These are phyloP conservation scores for Penicillium ochrochloron DNA, from an alignment of 495 filamentous ascomycete species.

Conservation along the genomic window DNA sequence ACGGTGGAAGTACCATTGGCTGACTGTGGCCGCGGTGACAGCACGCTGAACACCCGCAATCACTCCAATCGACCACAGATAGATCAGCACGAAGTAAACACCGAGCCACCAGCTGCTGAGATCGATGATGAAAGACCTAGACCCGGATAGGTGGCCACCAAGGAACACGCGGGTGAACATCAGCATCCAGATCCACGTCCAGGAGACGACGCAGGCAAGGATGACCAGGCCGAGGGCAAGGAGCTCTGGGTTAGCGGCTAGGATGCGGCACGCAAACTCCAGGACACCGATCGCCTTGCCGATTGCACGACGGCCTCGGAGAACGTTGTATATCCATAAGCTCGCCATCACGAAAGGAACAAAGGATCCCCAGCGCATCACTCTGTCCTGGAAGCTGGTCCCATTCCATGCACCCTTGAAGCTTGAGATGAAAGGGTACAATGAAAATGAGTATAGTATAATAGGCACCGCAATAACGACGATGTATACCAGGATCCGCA, in stretches of 20 bases:
- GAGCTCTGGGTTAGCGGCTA: slow-evolving; percentile 81
- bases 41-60: slow-evolving; percentile 85
- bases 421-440: slow-evolving; percentile 91
- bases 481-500: slow-evolving; percentile 74
- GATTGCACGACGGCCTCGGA: slow-evolving; percentile 77
- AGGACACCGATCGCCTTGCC: slow-evolving; percentile 81
- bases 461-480: slow-evolving; percentile 84
- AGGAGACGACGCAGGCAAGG: slow-evolving; percentile 74
- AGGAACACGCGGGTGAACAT: slow-evolving; percentile 98
- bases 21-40: slow-evolving; percentile 92
- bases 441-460: slow-evolving; percentile 81
- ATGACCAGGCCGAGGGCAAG: slow-evolving; percentile 80
- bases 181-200: slow-evolving; percentile 94
- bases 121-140: slow-evolving; percentile 75
- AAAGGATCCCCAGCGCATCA: slow-evolving; percentile 85
- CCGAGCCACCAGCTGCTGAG: slow-evolving; percentile 90
- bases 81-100: slow-evolving; percentile 86
- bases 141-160: slow-evolving; percentile 72
- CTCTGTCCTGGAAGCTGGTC: slow-evolving; percentile 76
- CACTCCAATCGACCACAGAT: slow-evolving; percentile 90
- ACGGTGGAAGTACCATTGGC: slow-evolving; percentile 98
- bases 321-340: slow-evolving; percentile 81
- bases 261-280: slow-evolving; percentile 86
- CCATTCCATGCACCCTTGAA: slow-evolving; percentile 76
- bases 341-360: slow-evolving; percentile 74